Base-by-base conservation (phyloP, 805 yeast genomes). In the Wickerhamiella kurtzmanii region DNA sequence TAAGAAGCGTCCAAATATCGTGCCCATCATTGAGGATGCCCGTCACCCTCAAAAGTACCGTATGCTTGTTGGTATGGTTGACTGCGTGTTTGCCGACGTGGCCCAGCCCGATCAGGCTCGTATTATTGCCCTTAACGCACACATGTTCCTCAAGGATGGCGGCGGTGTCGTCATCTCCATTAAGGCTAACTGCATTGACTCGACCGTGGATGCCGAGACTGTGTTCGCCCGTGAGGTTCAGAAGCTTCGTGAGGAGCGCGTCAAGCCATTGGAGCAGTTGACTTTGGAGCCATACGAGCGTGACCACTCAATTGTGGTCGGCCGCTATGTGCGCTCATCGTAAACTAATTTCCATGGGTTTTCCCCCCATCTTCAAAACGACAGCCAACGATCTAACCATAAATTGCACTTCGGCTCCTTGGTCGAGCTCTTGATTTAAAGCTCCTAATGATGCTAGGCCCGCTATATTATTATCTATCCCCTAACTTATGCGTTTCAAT, bases 71-170 rank as follows among this genome's bases (percentile, higher is more conserved):
- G 95, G 96, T 63, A 92, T 92, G 98, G 98, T 92, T 56, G 98
- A 92, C 70, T 85, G 79, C 65, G 97, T 92, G 52, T 92, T 92
- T 64, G 98, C 98, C 53, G 98, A 92, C 76, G 98, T 92, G 67
- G 98, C 98, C 57, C 98, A 92, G 75, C 98, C 98, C 40, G 98
- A 92, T 73, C 98, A 92, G 75, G 98, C 98, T 60, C 94, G 98
- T 82, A 92, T 92, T 66, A 89, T 92, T 68, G 98, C 97, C 46
- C 79, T 92, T 67, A 92, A 92, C 79, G 81, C 97, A 49, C 98
- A 92, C 71, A 75, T 89, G 77, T 92, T 92, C 82, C 77, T 92
- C 67, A 92, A 92, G 71, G 96, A 92, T 70, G 87, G 82, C 71
- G 98, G 98, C 72, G 95, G 95, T 66, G 98, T 92, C 57, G 92